Evolutionary conservation across 768 basidiomycete genomes (phyloP).

Genomic region (Omphalotus guepiniiformis): DNA sequence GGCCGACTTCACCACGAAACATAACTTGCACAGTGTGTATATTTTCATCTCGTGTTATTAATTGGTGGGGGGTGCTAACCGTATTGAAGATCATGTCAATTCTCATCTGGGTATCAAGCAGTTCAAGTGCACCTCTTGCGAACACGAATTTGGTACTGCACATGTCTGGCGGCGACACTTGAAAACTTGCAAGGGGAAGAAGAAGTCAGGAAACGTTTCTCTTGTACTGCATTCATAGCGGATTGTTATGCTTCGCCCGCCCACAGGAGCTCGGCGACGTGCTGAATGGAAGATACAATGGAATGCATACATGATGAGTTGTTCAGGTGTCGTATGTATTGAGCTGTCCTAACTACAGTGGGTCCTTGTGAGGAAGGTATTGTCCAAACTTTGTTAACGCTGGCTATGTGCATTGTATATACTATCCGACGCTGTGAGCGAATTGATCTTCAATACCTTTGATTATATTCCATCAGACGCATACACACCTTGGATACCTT

Average conservation of each 20-base stretch:
- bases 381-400: no score
- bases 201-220: not conserved
- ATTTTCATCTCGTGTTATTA: not conserved
- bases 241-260: not conserved
- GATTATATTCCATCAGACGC: no score
- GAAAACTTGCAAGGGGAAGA: slow-evolving; percentile 3
- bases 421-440: no score
- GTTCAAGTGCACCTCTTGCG: slow-evolving; percentile 2
- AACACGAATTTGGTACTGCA: slow-evolving; percentile 7
- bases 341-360: no score
- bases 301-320: not conserved
- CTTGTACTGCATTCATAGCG: not conserved
- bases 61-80: not conserved
- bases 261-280: not conserved
- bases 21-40: slow-evolving; percentile 6
- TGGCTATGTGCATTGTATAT: no score
- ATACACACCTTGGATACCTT: no score
- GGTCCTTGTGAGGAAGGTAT: no score
- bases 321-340: no score
- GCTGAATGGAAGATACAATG: not conserved
- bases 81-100: slow-evolving; percentile 6
- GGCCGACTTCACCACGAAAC: slow-evolving; percentile 7
- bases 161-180: slow-evolving; percentile 7
- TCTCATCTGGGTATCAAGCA: slow-evolving; percentile 8
- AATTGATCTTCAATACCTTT: no score